Conservation (phyloP, 148 eudicot species). For the Fagopyrum tataricum region DNA sequence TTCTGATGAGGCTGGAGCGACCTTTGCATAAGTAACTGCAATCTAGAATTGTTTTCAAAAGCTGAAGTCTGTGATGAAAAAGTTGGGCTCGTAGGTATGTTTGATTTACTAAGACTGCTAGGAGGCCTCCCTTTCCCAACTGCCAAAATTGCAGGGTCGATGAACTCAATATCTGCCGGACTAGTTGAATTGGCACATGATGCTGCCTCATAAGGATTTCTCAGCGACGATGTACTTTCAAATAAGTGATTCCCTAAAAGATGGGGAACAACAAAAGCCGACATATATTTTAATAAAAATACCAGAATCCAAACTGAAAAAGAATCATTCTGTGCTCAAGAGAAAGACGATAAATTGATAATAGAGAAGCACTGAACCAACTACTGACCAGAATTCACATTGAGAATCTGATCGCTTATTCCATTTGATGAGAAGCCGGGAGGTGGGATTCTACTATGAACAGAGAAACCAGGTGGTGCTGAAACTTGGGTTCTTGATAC, state of each 20-base stretch:
- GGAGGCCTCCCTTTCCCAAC: constrained; percentile 62
- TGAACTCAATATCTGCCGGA: constrained; percentile 28
- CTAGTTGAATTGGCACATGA: constrained; percentile 21
- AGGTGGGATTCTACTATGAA: constrained; percentile 70
- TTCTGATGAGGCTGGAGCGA: constrained; percentile 58
- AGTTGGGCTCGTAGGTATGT: constrained; percentile 43
- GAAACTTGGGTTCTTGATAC: constrained; percentile 70
- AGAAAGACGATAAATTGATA: not conserved
- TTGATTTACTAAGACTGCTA: constrained; percentile 37
- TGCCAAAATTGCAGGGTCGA: constrained; percentile 42
- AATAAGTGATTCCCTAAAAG: constrained; percentile 34
- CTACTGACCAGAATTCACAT: constrained; percentile 53
- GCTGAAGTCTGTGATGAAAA: constrained; percentile 45
- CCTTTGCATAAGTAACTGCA: constrained; percentile 61
- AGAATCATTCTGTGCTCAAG: not conserved
- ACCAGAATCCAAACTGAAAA: not conserved
- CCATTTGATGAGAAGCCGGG: constrained; percentile 77
- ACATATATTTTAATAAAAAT: not conserved
- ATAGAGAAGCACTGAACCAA: not conserved
- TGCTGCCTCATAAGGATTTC: constrained; percentile 22
- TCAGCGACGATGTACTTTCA: constrained; percentile 26
- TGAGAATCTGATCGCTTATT: constrained; percentile 44
- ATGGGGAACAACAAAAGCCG: not conserved
- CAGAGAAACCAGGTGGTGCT: constrained; percentile 93
- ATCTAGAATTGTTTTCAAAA: constrained; percentile 59